Conservation (phyloP, 2,329 filamentous ascomycete genomes). For the Tetracladium maxilliforme region DNA sequence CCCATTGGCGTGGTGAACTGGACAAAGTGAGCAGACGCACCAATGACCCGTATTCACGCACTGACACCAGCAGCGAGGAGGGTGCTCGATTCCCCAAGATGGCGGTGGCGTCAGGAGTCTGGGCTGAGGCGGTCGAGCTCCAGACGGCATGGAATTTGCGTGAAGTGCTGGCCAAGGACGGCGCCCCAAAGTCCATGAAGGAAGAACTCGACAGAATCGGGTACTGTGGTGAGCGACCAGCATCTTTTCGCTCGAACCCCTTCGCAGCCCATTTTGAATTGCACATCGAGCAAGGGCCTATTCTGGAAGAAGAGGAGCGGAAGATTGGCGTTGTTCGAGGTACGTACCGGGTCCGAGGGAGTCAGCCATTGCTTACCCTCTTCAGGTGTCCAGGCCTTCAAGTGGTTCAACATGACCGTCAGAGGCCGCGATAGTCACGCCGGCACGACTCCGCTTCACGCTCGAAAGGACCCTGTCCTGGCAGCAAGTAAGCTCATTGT, state of each 20-base stretch:
- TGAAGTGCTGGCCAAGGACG: slow-evolving; percentile 46
- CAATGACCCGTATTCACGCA: slow-evolving; percentile 8
- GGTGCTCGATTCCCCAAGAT: slow-evolving; percentile 65
- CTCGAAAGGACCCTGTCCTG: slow-evolving; percentile 54
- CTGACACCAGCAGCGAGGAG: slow-evolving; percentile 67
- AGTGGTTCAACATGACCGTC: slow-evolving; percentile 57
- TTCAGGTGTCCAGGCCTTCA: slow-evolving; percentile 63
- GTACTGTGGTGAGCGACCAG: slow-evolving; percentile 45
- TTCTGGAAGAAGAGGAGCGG: slow-evolving; percentile 48
- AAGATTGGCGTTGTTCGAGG: slow-evolving; percentile 57
- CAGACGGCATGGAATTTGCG: slow-evolving; percentile 44
- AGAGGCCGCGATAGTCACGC: slow-evolving; percentile 57
- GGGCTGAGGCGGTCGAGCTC: slow-evolving; percentile 53
- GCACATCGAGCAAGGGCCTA: slow-evolving; percentile 73
- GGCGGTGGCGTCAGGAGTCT: slow-evolving; percentile 63
- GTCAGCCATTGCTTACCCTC: too few relatives aligned
- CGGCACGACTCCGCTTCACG: slow-evolving; percentile 55
- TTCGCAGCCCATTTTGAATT: slow-evolving; percentile 71
- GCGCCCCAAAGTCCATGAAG: slow-evolving; percentile 45
- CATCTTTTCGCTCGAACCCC: slow-evolving; percentile 41
- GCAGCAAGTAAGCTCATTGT: slow-evolving; percentile 54
- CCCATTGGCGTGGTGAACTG: slow-evolving; percentile 65
- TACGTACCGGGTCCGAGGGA: too few relatives aligned
- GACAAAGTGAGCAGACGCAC: too few relatives aligned
- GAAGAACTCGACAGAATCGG: slow-evolving; percentile 58